A percentile compares a stretch with the other conserved stretches of the same genome.
Evolutionary conservation across 495 filamentous ascomycete species (phyloP).

Genomic region (Jackrogersella minutella): DNA sequence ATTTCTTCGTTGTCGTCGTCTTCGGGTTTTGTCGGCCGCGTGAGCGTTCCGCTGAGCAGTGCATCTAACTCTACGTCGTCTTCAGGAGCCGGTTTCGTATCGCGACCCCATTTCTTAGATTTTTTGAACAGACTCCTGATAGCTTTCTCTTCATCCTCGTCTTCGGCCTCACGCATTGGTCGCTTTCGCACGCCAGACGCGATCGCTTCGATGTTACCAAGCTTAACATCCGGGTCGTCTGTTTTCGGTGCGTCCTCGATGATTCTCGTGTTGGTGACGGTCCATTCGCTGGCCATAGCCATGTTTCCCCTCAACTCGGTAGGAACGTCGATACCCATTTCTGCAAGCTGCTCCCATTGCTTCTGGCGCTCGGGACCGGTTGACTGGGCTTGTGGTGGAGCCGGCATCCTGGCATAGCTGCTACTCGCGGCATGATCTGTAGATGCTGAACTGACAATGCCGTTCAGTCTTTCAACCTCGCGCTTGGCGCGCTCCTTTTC

Average conservation of each 20-base stretch:
- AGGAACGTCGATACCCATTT: slow-evolving; percentile 86
- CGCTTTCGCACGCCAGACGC: slow-evolving; percentile 72
- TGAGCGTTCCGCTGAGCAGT: slow-evolving; percentile 63
- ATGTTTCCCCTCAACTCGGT: slow-evolving; percentile 79
- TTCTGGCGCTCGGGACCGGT: slow-evolving; percentile 76
- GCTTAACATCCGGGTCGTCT: slow-evolving; percentile 36
- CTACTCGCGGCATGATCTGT: slow-evolving; percentile 25
- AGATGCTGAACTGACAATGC: slow-evolving; percentile 64
- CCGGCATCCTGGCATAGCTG: slow-evolving; percentile 11
- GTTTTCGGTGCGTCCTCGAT: slow-evolving; percentile 37
- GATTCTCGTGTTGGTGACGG: slow-evolving; percentile 68
- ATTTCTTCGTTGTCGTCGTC: slow-evolving; percentile 2
- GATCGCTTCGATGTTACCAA: slow-evolving; percentile 53
- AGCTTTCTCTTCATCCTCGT: slow-evolving; percentile 67
- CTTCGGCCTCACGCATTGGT: slow-evolving; percentile 66
- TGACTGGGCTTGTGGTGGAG: slow-evolving; percentile 40
- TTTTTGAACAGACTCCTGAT: slow-evolving; percentile 65
- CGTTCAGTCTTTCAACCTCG: slow-evolving; percentile 87
- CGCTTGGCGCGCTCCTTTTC: slow-evolving; percentile 82
- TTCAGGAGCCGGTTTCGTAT: slow-evolving; percentile 70
- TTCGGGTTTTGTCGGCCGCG: slow-evolving; percentile 44
- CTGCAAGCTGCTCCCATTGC: slow-evolving; percentile 86
- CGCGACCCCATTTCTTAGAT: slow-evolving; percentile 76
- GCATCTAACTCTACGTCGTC: slow-evolving; percentile 75
- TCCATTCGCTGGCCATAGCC: slow-evolving; percentile 93